phyloP scores from a whole-genome alignment of 305 asterid genomes.

The Fraxinus platypoda region DNA sequence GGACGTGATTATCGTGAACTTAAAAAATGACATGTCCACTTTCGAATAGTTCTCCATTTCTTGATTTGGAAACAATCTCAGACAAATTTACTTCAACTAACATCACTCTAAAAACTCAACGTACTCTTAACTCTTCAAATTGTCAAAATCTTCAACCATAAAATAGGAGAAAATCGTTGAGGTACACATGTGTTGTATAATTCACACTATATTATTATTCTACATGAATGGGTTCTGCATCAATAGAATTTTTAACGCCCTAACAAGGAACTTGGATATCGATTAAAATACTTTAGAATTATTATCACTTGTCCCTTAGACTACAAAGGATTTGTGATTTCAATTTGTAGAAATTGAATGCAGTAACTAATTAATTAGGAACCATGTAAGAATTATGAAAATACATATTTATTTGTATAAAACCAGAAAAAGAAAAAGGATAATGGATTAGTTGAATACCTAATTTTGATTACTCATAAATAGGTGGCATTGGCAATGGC shows the following conservation, averaged over 20 bases:
- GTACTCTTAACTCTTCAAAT: not conserved
- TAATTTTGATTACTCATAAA: too few species aligned
- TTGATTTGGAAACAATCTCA: not conserved
- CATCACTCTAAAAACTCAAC: not conserved
- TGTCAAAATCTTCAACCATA: not conserved
- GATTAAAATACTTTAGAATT: not conserved
- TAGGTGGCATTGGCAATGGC: not conserved
- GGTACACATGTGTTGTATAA: not conserved
- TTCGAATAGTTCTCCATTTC: too few species aligned
- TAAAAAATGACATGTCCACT: not conserved
- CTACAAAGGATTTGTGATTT: not conserved
- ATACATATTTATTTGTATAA: too few species aligned
- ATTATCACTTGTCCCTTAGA: too few species aligned
- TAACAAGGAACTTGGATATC: too few species aligned
- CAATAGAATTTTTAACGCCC: too few species aligned
- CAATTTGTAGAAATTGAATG: not conserved
- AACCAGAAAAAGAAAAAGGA: too few species aligned
- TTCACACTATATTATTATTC: not conserved
- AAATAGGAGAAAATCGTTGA: too few species aligned
- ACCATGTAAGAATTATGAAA: too few species aligned
- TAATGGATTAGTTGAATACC: too few species aligned
- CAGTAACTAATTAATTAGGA: too few species aligned
- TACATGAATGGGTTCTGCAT: too few species aligned
- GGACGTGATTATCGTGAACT: not conserved
- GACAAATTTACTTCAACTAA: not conserved